A percentile compares a stretch with the other conserved stretches of the same genome.
Conservation (phyloP, 352 stramenopile genomes). For the Chrysophaeum taylorii region DNA sequence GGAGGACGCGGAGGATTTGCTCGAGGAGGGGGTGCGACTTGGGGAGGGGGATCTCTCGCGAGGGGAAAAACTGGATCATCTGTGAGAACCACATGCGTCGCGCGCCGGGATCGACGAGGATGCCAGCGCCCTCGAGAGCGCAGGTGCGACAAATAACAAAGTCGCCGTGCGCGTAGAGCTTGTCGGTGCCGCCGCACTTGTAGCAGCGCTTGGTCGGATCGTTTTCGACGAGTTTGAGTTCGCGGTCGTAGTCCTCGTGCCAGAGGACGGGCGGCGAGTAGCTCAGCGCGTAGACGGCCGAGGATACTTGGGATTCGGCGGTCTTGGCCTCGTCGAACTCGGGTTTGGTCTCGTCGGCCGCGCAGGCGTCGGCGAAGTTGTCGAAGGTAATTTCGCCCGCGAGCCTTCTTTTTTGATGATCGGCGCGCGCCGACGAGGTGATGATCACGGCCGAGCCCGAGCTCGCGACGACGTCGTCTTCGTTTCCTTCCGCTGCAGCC, state of each 20-base stretch:
- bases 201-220: not conserved
- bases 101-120: constrained; percentile 8
- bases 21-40: constrained; percentile 4
- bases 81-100: constrained; percentile 10
- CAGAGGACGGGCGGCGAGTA: not conserved
- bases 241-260: not conserved
- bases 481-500: too few species aligned
- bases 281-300: not conserved
- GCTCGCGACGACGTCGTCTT: too few species aligned
- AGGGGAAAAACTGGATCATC: constrained; percentile 9
- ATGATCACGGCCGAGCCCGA: too few species aligned
- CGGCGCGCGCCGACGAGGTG: too few species aligned
- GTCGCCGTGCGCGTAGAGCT: constrained; percentile 6
- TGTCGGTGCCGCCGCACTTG: not conserved
- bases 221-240: not conserved
- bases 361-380: not conserved
- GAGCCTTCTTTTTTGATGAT: too few species aligned
- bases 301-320: not conserved
- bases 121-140: not conserved
- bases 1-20: not conserved
- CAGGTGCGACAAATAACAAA: constrained; percentile 1
- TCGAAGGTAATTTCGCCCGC: not conserved
- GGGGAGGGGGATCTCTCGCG: not conserved
- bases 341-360: not conserved
- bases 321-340: not conserved